A percentile compares a stretch with the other conserved stretches of the same genome.
These are phyloP conservation scores for Zostera marina DNA, from an alignment of 116 monocot genomes.

Conservation along the genomic window DNA sequence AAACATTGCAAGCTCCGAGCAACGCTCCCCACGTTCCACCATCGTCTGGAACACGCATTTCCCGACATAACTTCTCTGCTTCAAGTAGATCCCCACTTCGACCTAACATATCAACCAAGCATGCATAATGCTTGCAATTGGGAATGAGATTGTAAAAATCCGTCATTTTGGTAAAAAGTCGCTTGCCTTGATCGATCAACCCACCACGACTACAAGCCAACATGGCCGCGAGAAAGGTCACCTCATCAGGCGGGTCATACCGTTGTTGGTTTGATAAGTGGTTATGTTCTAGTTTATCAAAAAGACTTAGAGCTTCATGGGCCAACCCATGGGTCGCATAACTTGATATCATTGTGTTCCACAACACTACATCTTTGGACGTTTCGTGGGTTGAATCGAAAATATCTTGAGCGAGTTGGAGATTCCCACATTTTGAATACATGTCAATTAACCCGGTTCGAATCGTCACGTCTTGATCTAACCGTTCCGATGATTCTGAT, in stretches of 20 bases:
- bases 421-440: slow-evolving; percentile 31
- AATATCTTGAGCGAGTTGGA: slow-evolving; percentile 12
- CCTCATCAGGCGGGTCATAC: slow-evolving; percentile 10
- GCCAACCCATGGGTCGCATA: slow-evolving; percentile 24
- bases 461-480: slow-evolving; percentile 9
- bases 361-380: slow-evolving; percentile 17
- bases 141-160: slow-evolving; percentile 7
- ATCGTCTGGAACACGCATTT: slow-evolving; percentile 16
- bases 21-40: slow-evolving; percentile 25
- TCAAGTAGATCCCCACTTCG: slow-evolving; percentile 16
- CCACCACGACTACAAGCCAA: slow-evolving; percentile 25
- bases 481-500: not conserved
- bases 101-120: slow-evolving; percentile 30
- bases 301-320: slow-evolving; percentile 15
- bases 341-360: slow-evolving; percentile 29
- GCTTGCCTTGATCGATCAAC: slow-evolving; percentile 15
- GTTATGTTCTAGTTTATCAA: slow-evolving; percentile 11
- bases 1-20: slow-evolving; percentile 18
- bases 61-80: slow-evolving; percentile 15
- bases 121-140: slow-evolving; percentile 22
- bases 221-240: slow-evolving; percentile 25
- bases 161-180: slow-evolving; percentile 21
- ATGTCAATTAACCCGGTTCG: slow-evolving; percentile 20
- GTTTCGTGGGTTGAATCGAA: slow-evolving; percentile 18
- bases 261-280: not conserved